Base-by-base conservation (phyloP, 805 yeast genomes). In the Cyberlindnera mrakii region DNA sequence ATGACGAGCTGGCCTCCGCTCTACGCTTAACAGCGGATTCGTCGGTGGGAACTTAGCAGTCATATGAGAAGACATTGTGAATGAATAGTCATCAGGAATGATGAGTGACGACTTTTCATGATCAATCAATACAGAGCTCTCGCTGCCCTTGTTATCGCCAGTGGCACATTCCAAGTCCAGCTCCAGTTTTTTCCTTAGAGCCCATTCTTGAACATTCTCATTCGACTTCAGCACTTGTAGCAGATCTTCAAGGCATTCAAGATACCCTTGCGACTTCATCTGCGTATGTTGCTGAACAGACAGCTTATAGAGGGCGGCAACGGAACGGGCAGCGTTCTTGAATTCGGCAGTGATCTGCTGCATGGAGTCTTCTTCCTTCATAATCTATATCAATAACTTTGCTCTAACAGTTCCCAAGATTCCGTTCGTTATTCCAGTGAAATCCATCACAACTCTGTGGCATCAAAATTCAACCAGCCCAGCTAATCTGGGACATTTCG, bases 281-380 rank as follows among this genome's bases (percentile, higher is more conserved):
- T n/a, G 16, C 2, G 17, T 29, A 18, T 64, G 69, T 37, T 75
- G 70, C 39, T 71, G 69, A 42, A 74, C 72, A 14, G 85, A 74
- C 9, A 79, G 57, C 39, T 85, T 65, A 52, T 82, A 82, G 11
- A 82, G 66, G 4, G 81, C 71, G 8, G 88, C 84, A 23, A 82
- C 85, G 6, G 85, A 73, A 43, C 80, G 74, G 23, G 89, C 89
- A 6, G 89, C 89, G 43, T 70, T 71, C 58, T 78, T 81, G 63
- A 82, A 83, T 55, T 81, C 83, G n/a, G 66, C 62, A 0, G 79
- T 37, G 7, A 37, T 15, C 23, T 30, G 40, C 30, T 11, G 27
- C 40, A 37, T 23, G 13, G 27, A 15, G 30, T 35, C 37, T 15
- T 35, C 30, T 15, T 35, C 37, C 19, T 23, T 35, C 37, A 35